phyloP scores from a whole-genome alignment of 306 rosid genomes.

The Betula pendula region DNA sequence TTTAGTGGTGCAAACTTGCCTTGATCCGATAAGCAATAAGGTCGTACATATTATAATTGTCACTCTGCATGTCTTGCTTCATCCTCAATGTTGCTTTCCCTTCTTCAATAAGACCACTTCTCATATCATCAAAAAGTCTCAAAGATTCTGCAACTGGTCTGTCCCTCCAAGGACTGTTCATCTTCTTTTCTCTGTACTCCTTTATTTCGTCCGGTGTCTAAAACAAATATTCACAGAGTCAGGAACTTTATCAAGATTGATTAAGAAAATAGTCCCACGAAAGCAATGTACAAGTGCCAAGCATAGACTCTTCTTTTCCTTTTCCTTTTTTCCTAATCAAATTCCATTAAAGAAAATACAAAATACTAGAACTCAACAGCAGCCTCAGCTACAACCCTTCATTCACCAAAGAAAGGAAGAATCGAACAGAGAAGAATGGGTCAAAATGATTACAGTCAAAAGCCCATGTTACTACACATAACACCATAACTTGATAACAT shows the following conservation, averaged over 20 bases:
- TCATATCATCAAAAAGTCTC: constrained; percentile 91
- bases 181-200: constrained; percentile 87
- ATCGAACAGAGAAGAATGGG: not conserved
- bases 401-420: not conserved
- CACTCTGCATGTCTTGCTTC: constrained; percentile 99
- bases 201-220: constrained; percentile 90
- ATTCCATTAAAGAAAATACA: not conserved
- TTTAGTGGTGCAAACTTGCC: constrained; percentile 43
- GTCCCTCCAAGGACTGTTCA: constrained; percentile 98
- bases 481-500: constrained; percentile 5
- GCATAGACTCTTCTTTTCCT: not conserved
- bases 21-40: constrained; percentile 96
- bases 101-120: constrained; percentile 73
- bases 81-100: constrained; percentile 97
- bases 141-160: constrained; percentile 81
- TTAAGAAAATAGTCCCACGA: not conserved
- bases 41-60: constrained; percentile 92
- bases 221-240: constrained; percentile 31
- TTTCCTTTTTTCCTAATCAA: not conserved
- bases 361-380: not conserved
- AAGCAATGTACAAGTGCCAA: not conserved
- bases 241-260: constrained; percentile 15
- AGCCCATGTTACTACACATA: not conserved
- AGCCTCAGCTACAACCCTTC: not conserved
- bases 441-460: too few species aligned